Evolutionary conservation across 768 basidiomycete genomes (phyloP), one percentile per base, ranked within the genome.

Genomic region (Agrocybe praecox): DNA sequence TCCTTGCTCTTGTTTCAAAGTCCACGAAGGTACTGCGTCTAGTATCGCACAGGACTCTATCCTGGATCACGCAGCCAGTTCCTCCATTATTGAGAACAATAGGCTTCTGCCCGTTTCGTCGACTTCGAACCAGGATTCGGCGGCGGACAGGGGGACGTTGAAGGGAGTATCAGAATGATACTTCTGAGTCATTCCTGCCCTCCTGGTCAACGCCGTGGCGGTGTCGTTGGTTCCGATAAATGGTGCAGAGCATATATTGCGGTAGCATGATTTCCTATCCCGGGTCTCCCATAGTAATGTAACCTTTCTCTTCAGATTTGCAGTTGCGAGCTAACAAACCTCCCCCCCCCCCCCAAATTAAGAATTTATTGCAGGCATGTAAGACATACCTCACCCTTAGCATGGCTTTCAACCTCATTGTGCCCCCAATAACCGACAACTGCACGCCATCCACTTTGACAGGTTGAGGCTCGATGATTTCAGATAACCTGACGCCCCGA

Each of bases 51-150:
- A 55, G 36, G 9, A 55, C 53, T n/a, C 17, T 33, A 18, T 55
- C 53, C 24, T 55, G 53, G 5, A 55, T 33, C 34, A 24, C 26
- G 15, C 47, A 55, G 11, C 53, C 53, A 1, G 46, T 55, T 14
- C 53, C 53, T 18, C 22, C 53, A 22, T 55, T 55, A 19, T 55
- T n/a, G n/a, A 47, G 22, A 9, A 55, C 11, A 23, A 36, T 17
- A 9, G 46, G 33, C 7, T 3, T 10, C 18, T 22, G 19, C 2
- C 53, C 53, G 21, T 55, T 23, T 55, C 36, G n/a, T 40, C 36
- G n/a, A 76, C 70, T 12, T 68, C 65, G 58, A 76, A 78, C 75
- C 75, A 76, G 60, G 76, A 76, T 18, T 72, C 71, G 19, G 73
- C 72, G 45, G 76, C 63, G 7, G 75, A 75, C 6, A 56, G 60